These are phyloP conservation scores for Penicillium oxalicum DNA, from an alignment of 2,329 filamentous ascomycete species.

Conservation along the genomic window DNA sequence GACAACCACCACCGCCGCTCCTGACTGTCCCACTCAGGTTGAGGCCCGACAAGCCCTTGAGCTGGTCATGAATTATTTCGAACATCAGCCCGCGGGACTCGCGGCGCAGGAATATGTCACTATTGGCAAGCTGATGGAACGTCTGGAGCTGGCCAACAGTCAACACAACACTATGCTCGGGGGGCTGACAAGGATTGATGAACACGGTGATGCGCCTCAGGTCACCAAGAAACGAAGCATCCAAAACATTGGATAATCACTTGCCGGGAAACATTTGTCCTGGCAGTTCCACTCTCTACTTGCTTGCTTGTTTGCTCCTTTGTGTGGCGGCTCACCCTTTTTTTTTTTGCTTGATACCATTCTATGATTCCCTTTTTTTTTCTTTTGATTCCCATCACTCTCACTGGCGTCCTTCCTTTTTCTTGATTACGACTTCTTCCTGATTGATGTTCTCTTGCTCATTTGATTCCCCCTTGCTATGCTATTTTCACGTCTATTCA, in stretches of 20 bases:
- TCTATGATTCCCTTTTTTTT: not conserved
- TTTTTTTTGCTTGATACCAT: not conserved
- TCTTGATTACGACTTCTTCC: not conserved
- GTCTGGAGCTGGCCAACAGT: slow-evolving; percentile 63
- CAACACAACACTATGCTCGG: slow-evolving; percentile 36
- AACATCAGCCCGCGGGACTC: slow-evolving; percentile 62
- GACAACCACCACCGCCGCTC: slow-evolving; percentile 43
- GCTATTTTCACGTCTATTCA: not conserved
- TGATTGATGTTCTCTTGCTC: slow-evolving; percentile 3
- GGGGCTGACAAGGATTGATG: slow-evolving; percentile 40
- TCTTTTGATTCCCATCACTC: not conserved
- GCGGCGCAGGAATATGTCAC: slow-evolving; percentile 73
- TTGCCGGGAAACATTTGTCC: not conserved
- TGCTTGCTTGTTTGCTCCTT: not conserved
- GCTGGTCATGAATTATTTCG: slow-evolving; percentile 74
- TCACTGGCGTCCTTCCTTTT: not conserved
- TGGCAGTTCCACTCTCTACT: not conserved
- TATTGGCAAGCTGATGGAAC: slow-evolving; percentile 78
- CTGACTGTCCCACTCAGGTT: slow-evolving; percentile 69
- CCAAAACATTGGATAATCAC: slow-evolving; percentile 33
- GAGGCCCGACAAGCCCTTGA: slow-evolving; percentile 78
- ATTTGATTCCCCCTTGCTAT: not conserved
- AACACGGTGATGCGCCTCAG: slow-evolving; percentile 37
- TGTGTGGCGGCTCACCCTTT: not conserved
- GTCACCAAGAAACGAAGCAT: slow-evolving; percentile 45